A percentile compares a stretch with the other conserved stretches of the same genome.
These are phyloP conservation scores for Xylaria intraflava DNA, from an alignment of 495 filamentous ascomycete genomes.

Conservation along the genomic window DNA sequence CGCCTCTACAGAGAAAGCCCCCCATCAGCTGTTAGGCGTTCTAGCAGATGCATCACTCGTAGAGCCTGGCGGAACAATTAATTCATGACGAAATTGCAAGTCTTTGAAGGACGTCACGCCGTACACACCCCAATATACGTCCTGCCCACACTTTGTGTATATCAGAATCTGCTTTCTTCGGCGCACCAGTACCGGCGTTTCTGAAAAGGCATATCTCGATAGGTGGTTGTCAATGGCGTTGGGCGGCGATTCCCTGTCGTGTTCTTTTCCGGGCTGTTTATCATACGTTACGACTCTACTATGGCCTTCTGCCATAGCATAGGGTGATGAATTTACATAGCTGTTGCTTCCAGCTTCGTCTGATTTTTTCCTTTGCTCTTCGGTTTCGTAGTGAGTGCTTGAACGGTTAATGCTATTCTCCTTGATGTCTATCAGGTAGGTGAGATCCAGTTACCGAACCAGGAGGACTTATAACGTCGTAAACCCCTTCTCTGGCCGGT, in stretches of 20 bases:
- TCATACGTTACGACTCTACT: too few relatives aligned
- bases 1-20: not conserved
- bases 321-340: too few relatives aligned
- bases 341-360: too few relatives aligned
- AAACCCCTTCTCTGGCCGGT: too few relatives aligned
- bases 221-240: conserved; percentile 3
- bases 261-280: too few relatives aligned
- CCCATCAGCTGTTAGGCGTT: not conserved
- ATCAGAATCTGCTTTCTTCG: not conserved
- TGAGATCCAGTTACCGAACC: too few relatives aligned
- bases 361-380: too few relatives aligned
- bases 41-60: not conserved
- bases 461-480: too few relatives aligned
- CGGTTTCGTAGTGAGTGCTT: too few relatives aligned
- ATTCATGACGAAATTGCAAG: not conserved
- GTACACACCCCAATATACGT: not conserved
- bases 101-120: not conserved
- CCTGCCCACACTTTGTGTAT: not conserved
- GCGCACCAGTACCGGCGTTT: conserved; percentile 6
- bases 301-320: too few relatives aligned
- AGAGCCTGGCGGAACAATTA: not conserved
- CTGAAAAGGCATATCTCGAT: not conserved
- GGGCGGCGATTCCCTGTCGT: conserved; percentile 6
- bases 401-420: too few relatives aligned
- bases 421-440: too few relatives aligned